Evolutionary conservation across 371 early-diverging fungal genomes (phyloP).

Genomic region (Apophysomyces variabilis): DNA sequence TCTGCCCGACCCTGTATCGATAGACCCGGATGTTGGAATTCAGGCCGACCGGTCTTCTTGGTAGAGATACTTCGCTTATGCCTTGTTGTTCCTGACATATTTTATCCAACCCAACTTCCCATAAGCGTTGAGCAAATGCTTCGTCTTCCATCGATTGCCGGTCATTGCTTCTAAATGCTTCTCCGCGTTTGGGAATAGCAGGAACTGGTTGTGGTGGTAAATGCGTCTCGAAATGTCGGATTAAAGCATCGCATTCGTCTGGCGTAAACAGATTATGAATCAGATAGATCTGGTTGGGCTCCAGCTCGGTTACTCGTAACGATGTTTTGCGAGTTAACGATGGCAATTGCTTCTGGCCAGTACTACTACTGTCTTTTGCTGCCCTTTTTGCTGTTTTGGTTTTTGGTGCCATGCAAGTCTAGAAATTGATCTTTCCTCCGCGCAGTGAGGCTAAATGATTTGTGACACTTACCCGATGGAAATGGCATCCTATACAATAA

Average conservation of each 20-base stretch:
- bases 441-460: too few species aligned
- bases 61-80: conserved; percentile 31
- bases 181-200: conserved; percentile 58
- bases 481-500: too few species aligned
- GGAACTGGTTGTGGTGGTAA: conserved; percentile 36
- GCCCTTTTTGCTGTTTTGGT: neutral
- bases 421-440: neutral
- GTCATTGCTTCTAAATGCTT: conserved; percentile 75
- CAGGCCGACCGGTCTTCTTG: conserved; percentile 49
- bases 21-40: conserved; percentile 77
- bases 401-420: neutral
- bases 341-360: conserved; percentile 8
- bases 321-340: conserved; percentile 17
- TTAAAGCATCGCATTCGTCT: conserved; percentile 47
- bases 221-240: conserved; percentile 48
- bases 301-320: conserved; percentile 35
- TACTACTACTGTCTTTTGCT: neutral
- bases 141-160: conserved; percentile 60
- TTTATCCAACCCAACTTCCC: conserved; percentile 30
- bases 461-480: too few species aligned
- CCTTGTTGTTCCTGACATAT: conserved; percentile 7
- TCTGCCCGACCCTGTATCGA: conserved; percentile 63
- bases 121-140: conserved; percentile 58
- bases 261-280: conserved; percentile 48
- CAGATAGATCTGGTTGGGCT: conserved; percentile 54